phyloP scores from a whole-genome alignment of 2,329 filamentous ascomycete species.

The Alternaria gaisen region DNA sequence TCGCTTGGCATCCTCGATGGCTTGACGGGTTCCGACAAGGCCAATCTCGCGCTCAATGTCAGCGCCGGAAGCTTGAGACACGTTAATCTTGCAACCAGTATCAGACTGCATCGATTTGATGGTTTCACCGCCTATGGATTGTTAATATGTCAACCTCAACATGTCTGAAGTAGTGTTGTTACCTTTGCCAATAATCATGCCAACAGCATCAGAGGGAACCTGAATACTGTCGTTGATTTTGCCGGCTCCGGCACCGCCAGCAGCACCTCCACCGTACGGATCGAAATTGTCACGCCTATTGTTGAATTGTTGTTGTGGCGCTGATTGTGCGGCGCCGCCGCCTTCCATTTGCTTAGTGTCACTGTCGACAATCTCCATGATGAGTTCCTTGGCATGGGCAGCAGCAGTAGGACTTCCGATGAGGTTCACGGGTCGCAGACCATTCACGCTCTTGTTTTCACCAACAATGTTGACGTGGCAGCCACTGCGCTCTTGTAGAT shows the following conservation, averaged over 20 bases:
- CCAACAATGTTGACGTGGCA: conserved; percentile 96
- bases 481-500: conserved; percentile 89
- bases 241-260: conserved; percentile 29
- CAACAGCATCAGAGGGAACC: conserved; percentile 89
- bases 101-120: conserved; percentile 92
- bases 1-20: conserved; percentile 81
- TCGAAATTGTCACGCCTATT: conserved; percentile 51
- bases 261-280: conserved; percentile 53
- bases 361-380: conserved; percentile 93
- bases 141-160: conserved; percentile 23
- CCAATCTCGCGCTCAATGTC: conserved; percentile 88
- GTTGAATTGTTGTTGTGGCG: conserved; percentile 29
- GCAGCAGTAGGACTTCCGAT: conserved; percentile 81
- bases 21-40: conserved; percentile 78
- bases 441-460: conserved; percentile 91
- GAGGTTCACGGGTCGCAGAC: conserved; percentile 86
- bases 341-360: conserved; percentile 68
- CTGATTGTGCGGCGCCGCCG: conserved; percentile 24
- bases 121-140: conserved; percentile 74
- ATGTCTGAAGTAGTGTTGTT: conserved; percentile 16
- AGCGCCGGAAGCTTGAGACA: conserved; percentile 80
- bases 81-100: conserved; percentile 94
- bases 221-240: conserved; percentile 85
- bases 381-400: conserved; percentile 81
- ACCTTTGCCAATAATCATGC: conserved; percentile 95